phyloP scores from a whole-genome alignment of 768 basidiomycete genomes.

The Calocybe indica region DNA sequence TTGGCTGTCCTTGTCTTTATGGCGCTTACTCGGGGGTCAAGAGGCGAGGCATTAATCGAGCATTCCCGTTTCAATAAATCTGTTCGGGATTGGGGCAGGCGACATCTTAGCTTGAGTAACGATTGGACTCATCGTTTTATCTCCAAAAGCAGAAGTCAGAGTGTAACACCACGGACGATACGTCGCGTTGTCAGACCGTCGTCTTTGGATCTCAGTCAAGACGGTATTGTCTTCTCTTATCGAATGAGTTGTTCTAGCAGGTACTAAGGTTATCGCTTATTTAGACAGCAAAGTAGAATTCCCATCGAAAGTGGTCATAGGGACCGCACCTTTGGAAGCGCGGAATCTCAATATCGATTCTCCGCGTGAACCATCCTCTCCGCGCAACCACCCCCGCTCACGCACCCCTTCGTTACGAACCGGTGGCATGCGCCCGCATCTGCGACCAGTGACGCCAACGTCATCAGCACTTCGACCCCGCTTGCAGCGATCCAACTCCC shows the following conservation, averaged over 20 bases:
- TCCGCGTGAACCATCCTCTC: constrained; percentile 3
- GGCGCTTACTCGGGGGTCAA: constrained; percentile 74
- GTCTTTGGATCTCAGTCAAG: too few species aligned
- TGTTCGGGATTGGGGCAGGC: constrained; percentile 49
- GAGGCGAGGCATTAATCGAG: constrained; percentile 25
- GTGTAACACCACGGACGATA: background rate
- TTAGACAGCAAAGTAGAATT: too few species aligned
- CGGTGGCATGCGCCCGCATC: constrained; percentile 11
- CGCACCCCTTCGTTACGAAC: constrained; percentile 24
- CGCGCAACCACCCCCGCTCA: constrained; percentile 14
- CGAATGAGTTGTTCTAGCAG: too few species aligned
- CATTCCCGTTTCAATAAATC: constrained; percentile 21
- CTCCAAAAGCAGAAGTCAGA: constrained; percentile 16
- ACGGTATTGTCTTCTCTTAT: too few species aligned
- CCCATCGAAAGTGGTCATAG: background rate
- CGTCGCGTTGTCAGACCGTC: too few species aligned
- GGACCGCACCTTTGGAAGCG: constrained; percentile 2
- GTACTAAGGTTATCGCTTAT: too few species aligned
- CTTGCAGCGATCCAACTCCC: constrained; percentile 42
- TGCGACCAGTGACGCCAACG: constrained; percentile 22
- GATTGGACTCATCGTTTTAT: constrained; percentile 40
- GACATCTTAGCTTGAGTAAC: constrained; percentile 50
- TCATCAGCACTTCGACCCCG: constrained; percentile 23
- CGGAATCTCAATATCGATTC: constrained; percentile 3
- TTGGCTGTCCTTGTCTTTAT: constrained; percentile 84